Conservation (phyloP, 2,329 filamentous ascomycete species). For the Dendrostoma leiphaemia region DNA sequence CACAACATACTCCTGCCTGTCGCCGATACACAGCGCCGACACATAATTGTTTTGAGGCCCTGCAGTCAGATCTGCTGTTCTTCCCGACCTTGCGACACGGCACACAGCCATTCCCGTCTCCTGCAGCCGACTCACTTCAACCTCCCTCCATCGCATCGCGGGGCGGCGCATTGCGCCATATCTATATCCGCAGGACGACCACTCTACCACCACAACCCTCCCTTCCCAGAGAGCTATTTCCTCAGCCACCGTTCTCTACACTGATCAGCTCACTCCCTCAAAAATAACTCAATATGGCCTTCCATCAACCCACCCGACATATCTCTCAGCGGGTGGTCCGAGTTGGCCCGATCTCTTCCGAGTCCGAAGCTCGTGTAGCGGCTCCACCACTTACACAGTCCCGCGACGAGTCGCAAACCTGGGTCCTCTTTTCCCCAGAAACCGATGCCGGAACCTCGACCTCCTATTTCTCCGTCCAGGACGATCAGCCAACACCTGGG, state of each 20-base stretch:
- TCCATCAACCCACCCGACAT: constrained; percentile 58
- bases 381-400: constrained; percentile 31
- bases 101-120: neutral
- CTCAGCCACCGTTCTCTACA: neutral
- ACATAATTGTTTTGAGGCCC: neutral
- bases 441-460: constrained; percentile 59
- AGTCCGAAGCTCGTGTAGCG: constrained; percentile 30
- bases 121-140: neutral
- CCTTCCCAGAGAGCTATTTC: neutral
- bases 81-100: neutral
- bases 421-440: constrained; percentile 88
- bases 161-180: constrained; percentile 8
- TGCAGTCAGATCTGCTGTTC: constrained; percentile 1
- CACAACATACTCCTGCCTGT: constrained; percentile 10
- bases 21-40: neutral
- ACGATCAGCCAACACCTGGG: constrained; percentile 63
- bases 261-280: neutral
- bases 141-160: neutral
- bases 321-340: constrained; percentile 47
- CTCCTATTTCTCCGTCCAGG: constrained; percentile 66
- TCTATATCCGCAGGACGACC: constrained; percentile 4
- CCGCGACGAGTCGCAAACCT: constrained; percentile 80
- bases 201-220: constrained; percentile 1
- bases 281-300: constrained; percentile 45
- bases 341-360: constrained; percentile 35